Conservation (phyloP, 768 basidiomycete species). For the Psilocybe subaeruginosa region DNA sequence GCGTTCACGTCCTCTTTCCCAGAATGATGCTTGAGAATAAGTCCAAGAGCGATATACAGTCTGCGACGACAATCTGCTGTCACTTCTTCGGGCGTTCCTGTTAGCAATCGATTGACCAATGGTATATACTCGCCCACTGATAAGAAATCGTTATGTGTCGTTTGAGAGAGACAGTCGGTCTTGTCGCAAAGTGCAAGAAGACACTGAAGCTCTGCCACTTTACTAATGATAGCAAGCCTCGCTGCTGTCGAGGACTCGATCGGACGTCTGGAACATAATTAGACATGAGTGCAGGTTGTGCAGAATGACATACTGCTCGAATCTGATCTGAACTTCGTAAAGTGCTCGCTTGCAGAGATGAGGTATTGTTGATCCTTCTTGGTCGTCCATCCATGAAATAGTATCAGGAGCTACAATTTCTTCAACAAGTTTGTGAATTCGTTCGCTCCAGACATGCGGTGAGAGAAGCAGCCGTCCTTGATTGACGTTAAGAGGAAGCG, state of each 20-base stretch:
- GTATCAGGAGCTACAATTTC: constrained; percentile 48
- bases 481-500: constrained; percentile 1
- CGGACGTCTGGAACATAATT: constrained; percentile 35
- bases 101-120: constrained; percentile 43
- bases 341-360: constrained; percentile 48
- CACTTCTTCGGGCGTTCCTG: constrained; percentile 49
- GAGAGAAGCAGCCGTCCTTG: constrained; percentile 16
- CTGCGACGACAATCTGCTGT: constrained; percentile 47
- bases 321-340: constrained; percentile 44
- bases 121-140: constrained; percentile 37
- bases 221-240: constrained; percentile 36
- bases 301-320: constrained; percentile 38
- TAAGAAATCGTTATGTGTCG: constrained; percentile 25
- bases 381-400: constrained; percentile 60
- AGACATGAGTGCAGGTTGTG: not conserved
- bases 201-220: constrained; percentile 37
- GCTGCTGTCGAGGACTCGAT: constrained; percentile 28
- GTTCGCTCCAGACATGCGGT: constrained; percentile 35
- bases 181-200: constrained; percentile 38
- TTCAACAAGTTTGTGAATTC: constrained; percentile 32
- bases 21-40: constrained; percentile 46
- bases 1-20: constrained; percentile 32
- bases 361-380: constrained; percentile 41
- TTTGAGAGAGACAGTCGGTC: constrained; percentile 28
- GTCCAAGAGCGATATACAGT: constrained; percentile 42